These are phyloP conservation scores for Cercospora brassicicola DNA, from an alignment of 2,329 filamentous ascomycete species.

Conservation along the genomic window DNA sequence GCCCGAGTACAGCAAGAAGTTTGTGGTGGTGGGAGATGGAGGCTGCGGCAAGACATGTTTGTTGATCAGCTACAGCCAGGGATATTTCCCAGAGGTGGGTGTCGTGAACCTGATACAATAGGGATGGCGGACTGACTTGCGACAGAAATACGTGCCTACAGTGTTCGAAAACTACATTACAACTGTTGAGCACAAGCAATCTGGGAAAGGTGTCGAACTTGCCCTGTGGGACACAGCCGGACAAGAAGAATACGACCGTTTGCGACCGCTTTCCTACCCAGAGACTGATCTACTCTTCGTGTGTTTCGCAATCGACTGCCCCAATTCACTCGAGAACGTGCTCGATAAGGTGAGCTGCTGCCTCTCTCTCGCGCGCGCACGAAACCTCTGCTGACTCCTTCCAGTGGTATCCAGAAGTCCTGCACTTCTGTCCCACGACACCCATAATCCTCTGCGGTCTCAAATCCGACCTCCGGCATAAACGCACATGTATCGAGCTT, in stretches of 20 bases:
- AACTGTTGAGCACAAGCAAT: slow-evolving; percentile 81
- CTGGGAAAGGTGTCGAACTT: slow-evolving; percentile 92
- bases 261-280: slow-evolving; percentile 93
- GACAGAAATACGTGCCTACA: slow-evolving; percentile 97
- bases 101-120: slow-evolving; percentile 3
- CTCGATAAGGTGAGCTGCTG: slow-evolving; percentile 80
- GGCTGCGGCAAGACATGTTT: slow-evolving; percentile 98
- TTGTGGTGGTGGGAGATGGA: slow-evolving; percentile 96
- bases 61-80: slow-evolving; percentile 97
- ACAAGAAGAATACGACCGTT: slow-evolving; percentile 96
- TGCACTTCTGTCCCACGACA: slow-evolving; percentile 97
- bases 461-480: slow-evolving; percentile 93
- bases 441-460: slow-evolving; percentile 93
- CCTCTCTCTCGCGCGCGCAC: background rate
- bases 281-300: slow-evolving; percentile 98
- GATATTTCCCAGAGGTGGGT: slow-evolving; percentile 93
- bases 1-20: slow-evolving; percentile 96
- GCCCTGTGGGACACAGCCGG: slow-evolving; percentile 98
- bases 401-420: slow-evolving; percentile 98
- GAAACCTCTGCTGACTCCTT: slow-evolving; percentile 18
- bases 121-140: background rate
- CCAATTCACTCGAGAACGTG: slow-evolving; percentile 96
- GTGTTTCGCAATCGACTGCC: slow-evolving; percentile 98
- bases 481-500: slow-evolving; percentile 96
- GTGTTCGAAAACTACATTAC: slow-evolving; percentile 99